A percentile compares a stretch with the other conserved stretches of the same genome.
phyloP scores from a whole-genome alignment of 2,329 filamentous ascomycete genomes.

The Phaeophleospora eucalypticola region DNA sequence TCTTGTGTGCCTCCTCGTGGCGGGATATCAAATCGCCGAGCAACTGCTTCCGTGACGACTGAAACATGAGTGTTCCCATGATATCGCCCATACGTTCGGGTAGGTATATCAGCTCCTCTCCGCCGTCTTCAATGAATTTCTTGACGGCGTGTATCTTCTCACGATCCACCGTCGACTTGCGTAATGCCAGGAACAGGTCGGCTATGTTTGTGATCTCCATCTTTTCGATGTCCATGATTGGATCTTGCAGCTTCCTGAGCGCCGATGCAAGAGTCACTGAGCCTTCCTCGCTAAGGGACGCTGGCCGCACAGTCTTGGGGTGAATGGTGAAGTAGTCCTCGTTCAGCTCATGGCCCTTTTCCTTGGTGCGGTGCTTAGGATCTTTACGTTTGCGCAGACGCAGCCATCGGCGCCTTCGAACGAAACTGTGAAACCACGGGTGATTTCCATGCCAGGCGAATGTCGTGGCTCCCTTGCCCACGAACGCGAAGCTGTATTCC shows the following conservation, averaged over 20 bases:
- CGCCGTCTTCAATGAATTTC: constrained; percentile 73
- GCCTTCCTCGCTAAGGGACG: constrained; percentile 16
- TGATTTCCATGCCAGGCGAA: constrained; percentile 75
- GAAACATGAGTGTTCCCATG: constrained; percentile 84
- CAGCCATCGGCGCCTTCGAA: constrained; percentile 84
- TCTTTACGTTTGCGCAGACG: constrained; percentile 68
- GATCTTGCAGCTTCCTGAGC: constrained; percentile 31
- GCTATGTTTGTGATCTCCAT: constrained; percentile 63
- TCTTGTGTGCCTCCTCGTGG: constrained; percentile 52
- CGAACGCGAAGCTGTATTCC: constrained; percentile 91
- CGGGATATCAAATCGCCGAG: constrained; percentile 63
- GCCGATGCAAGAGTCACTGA: constrained; percentile 15
- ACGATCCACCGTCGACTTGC: constrained; percentile 71
- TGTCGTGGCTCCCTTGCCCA: constrained; percentile 35
- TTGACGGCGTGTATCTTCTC: constrained; percentile 84
- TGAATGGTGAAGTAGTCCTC: constrained; percentile 77
- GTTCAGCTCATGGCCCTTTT: constrained; percentile 64
- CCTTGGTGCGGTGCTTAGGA: constrained; percentile 36
- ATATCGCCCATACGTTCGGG: constrained; percentile 74
- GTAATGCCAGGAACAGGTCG: constrained; percentile 65
- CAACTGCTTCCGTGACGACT: constrained; percentile 75
- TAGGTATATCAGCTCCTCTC: constrained; percentile 71
- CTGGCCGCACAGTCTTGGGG: constrained; percentile 24
- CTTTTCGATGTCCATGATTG: constrained; percentile 43
- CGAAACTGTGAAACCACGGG: constrained; percentile 92